Percentiles rank a stretch among this genome's conserved stretches.
These are phyloP conservation scores for Aureobasidium melanogenum DNA, from an alignment of 2,329 filamentous ascomycete genomes.

Conservation along the genomic window DNA sequence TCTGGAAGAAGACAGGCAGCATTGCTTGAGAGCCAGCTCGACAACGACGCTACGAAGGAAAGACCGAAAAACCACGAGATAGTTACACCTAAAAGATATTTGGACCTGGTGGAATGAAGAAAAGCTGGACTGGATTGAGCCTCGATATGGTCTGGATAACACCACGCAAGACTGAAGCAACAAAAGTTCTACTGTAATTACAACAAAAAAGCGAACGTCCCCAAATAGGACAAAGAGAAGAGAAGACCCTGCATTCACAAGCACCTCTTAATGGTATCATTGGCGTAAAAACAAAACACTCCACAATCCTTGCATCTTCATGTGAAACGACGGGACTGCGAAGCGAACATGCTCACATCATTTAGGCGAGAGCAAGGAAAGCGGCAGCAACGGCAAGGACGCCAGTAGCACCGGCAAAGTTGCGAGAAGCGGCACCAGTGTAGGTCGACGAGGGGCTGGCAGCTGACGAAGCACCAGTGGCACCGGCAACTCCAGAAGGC, in stretches of 20 bases:
- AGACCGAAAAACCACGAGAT: too few relatives aligned
- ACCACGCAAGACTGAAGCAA: neutral
- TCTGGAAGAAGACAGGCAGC: too few relatives aligned
- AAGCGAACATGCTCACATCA: neutral
- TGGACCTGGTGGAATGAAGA: neutral
- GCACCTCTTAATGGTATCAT: neutral
- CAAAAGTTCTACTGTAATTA: neutral
- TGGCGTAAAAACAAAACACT: neutral
- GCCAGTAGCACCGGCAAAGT: neutral
- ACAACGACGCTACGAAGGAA: too few relatives aligned
- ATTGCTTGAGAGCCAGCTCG: too few relatives aligned
- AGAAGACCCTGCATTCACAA: neutral
- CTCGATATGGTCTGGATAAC: neutral
- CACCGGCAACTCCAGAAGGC: neutral
- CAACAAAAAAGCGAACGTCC: neutral
- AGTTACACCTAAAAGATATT: neutral
- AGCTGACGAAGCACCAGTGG: neutral
- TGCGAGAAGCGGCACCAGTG: conserved; percentile 8
- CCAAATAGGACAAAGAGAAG: neutral
- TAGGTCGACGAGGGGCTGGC: neutral
- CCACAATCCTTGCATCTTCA: neutral
- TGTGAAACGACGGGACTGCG: neutral
- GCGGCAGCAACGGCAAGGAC: neutral
- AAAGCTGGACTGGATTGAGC: neutral
- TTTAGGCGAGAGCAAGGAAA: neutral